Conservation (phyloP, 495 filamentous ascomycete genomes). For the Hypomontagnella monticulosa region DNA sequence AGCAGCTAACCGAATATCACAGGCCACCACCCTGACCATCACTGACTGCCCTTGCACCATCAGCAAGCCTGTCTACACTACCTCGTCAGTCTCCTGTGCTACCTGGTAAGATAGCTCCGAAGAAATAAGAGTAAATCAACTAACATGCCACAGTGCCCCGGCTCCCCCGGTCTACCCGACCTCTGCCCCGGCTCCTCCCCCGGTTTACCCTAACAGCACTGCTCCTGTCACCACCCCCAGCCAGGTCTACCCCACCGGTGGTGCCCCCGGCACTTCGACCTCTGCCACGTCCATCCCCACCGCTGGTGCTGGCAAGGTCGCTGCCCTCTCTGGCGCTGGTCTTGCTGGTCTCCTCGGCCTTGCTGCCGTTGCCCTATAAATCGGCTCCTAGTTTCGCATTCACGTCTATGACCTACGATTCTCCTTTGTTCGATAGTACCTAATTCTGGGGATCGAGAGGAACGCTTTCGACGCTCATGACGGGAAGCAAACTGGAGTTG, state of each 20-base stretch:
- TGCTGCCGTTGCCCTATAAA: slow-evolving; percentile 81
- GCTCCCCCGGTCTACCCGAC: slow-evolving; percentile 34
- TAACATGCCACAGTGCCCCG: slow-evolving; percentile 42
- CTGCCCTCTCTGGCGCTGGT: slow-evolving; percentile 73
- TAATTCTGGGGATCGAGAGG: slow-evolving; percentile 48
- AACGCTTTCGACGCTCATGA: slow-evolving; percentile 49
- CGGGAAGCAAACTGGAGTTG: slow-evolving; percentile 48
- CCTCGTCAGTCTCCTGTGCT: slow-evolving; percentile 71
- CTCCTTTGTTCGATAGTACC: slow-evolving; percentile 50
- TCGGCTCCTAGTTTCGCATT: slow-evolving; percentile 41
- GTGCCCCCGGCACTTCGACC: slow-evolving; percentile 49
- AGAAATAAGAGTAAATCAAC: slow-evolving; percentile 26
- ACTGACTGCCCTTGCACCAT: slow-evolving; percentile 81
- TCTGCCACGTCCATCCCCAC: slow-evolving; percentile 59
- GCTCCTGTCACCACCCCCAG: slow-evolving; percentile 44
- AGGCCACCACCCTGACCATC: slow-evolving; percentile 83
- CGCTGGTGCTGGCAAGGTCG: slow-evolving; percentile 70
- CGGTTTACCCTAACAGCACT: slow-evolving; percentile 37
- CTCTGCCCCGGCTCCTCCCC: slow-evolving; percentile 31
- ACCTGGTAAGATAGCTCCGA: slow-evolving; percentile 64
- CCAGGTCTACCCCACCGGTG: slow-evolving; percentile 44
- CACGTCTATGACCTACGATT: slow-evolving; percentile 51
- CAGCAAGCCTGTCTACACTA: slow-evolving; percentile 72
- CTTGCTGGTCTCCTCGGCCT: slow-evolving; percentile 79
- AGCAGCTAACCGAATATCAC: slow-evolving; percentile 29